Evolutionary conservation across 352 stramenopile genomes (phyloP).

Genomic region (Nothophytophthora sp.): DNA sequence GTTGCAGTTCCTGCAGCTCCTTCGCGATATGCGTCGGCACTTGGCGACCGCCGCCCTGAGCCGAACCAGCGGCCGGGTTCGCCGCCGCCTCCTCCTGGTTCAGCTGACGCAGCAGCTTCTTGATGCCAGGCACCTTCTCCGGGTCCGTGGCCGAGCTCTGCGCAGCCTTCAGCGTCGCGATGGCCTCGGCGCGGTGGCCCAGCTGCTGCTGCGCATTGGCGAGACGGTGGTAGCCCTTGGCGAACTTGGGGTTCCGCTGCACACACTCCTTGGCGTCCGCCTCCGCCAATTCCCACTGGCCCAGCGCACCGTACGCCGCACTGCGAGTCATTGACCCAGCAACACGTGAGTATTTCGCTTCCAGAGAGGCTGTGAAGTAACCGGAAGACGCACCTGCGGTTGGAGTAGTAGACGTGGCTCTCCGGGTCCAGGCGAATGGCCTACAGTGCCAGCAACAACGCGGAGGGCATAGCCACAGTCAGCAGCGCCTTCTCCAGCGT

Average conservation of each 20-base stretch:
- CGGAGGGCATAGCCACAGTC: not conserved
- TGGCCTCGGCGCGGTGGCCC: constrained; percentile 65
- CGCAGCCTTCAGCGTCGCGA: constrained; percentile 60
- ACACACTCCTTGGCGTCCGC: constrained; percentile 77
- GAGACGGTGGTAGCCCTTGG: constrained; percentile 80
- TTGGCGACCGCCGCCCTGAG: constrained; percentile 29
- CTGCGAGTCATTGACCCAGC: constrained; percentile 17
- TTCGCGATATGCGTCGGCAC: constrained; percentile 68
- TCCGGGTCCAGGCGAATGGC: constrained; percentile 73
- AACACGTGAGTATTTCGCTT: not conserved
- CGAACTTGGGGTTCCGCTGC: constrained; percentile 66
- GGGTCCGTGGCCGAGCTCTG: constrained; percentile 27
- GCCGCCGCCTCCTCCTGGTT: constrained; percentile 45
- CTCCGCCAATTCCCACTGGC: constrained; percentile 73
- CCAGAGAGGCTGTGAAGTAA: not conserved
- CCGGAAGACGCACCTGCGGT: constrained; percentile 45
- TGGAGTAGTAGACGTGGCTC: constrained; percentile 88
- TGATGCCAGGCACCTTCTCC: constrained; percentile 71
- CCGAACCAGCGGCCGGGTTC: constrained; percentile 6
- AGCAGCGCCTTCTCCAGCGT: not conserved
- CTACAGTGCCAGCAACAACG: constrained; percentile 22
- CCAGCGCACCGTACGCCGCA: constrained; percentile 68
- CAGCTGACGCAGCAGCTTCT: constrained; percentile 75
- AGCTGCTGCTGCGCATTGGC: constrained; percentile 82
- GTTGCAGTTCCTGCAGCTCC: constrained; percentile 81